Evolutionary conservation across 2,329 filamentous ascomycete genomes (phyloP), one percentile per base, ranked within the genome.

Genomic region (Pseudogymnoascus sp.): DNA sequence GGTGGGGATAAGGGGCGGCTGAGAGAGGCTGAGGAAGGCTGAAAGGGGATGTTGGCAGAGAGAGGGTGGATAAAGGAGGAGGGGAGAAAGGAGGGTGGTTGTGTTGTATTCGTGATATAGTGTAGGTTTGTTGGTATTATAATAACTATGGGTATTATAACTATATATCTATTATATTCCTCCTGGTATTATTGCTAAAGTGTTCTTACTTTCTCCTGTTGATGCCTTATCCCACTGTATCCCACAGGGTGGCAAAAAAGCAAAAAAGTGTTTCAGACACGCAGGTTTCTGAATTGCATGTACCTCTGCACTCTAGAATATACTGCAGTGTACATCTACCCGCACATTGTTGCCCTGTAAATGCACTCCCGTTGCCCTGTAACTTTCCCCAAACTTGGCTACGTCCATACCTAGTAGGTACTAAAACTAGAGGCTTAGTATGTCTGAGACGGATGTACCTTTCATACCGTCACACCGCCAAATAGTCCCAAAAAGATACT

Each of bases 191-290:
- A 32, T 18, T 54, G n/a, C 30, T 47, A 3, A 30, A 20, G 22
- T 25, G 22, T 25, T 25, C 22, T 25, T 25, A 25, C 22, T 2
- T 4, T 25, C 43, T 30, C 4, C n/a, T 30, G 22, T 18, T 50
- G 25, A 30, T 18, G 22, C 22, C 22, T 43, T n/a, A 4, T 41
- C 20, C 9, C 12, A 28, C 3, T 6, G 25, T 18, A 30, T 54
- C 43, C 43, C 43, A 54, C 43, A 32, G 16, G 47, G 47, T 54
- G 47, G 47, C 47, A 32, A 54, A 54, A 50, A 50, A 30, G 43
- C 22, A 28, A 54, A 54, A 32, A 54, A 20, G 47, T 20, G 47
- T 54, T 54, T 54, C 47, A 54, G 43, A 54, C 25, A 50, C n/a
- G 3, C 43, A 50, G 43, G 43, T 50, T 50, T 50, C 43, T 50